These are phyloP conservation scores for Fusarium circinatum DNA, from an alignment of 2,329 filamentous ascomycete genomes.

Conservation along the genomic window DNA sequence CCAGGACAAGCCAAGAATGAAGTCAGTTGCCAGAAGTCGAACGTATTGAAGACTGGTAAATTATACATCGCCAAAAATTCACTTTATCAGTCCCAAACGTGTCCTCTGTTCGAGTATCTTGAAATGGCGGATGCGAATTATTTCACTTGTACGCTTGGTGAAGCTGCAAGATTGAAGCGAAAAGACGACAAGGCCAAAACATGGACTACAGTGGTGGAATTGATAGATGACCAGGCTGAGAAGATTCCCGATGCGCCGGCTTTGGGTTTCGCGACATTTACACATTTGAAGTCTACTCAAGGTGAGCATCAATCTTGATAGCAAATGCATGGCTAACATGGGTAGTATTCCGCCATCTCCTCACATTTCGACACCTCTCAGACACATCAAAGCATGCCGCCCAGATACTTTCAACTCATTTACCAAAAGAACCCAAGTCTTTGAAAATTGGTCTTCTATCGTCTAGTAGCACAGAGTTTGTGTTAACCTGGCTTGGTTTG, in stretches of 20 bases:
- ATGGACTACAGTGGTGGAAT: constrained; percentile 58
- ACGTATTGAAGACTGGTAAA: too few species aligned
- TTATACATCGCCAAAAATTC: not conserved
- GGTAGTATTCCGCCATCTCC: constrained; percentile 3
- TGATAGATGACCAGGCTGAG: constrained; percentile 61
- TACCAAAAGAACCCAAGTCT: not conserved
- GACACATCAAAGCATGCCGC: constrained; percentile 51
- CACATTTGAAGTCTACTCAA: not conserved
- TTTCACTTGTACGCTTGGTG: constrained; percentile 70
- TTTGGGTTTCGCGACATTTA: constrained; percentile 58
- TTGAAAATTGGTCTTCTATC: constrained; percentile 59
- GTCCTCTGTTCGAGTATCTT: rapidly evolving
- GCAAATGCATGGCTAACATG: not conserved
- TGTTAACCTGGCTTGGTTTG: constrained; percentile 69
- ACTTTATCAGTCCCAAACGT: rapidly evolving
- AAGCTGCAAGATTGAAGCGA: constrained; percentile 56
- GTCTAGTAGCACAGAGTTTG: constrained; percentile 65
- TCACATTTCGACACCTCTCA: constrained; percentile 46
- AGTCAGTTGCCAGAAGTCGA: not conserved
- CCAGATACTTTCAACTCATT: constrained; percentile 8
- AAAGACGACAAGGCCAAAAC: constrained; percentile 32
- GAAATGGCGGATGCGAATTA: constrained; percentile 56
- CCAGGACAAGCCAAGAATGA: not conserved
- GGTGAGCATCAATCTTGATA: not conserved
- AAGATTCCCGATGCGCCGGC: constrained; percentile 54